Percentiles rank a stretch among this genome's conserved stretches.
Conservation (phyloP, 208 protist species). For the Crithidia brevicula region DNA sequence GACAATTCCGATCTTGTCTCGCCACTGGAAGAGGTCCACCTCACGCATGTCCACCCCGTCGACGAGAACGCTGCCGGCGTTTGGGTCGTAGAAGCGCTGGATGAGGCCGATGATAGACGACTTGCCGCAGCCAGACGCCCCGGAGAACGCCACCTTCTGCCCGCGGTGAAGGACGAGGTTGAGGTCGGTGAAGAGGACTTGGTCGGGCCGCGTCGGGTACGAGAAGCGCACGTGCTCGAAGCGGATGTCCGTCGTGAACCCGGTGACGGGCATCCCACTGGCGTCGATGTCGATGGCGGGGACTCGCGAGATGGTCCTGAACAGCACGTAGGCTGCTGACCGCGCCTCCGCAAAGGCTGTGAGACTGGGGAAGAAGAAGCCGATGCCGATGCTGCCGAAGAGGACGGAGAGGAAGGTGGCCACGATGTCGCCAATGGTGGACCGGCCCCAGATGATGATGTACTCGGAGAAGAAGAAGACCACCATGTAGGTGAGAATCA, state of each 20-base stretch:
- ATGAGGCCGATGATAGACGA: conserved; percentile 78
- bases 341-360: conserved; percentile 76
- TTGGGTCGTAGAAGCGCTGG: conserved; percentile 88
- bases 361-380: conserved; percentile 55
- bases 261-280: conserved; percentile 33
- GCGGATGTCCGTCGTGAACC: conserved; percentile 48
- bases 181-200: conserved; percentile 71
- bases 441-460: conserved; percentile 64
- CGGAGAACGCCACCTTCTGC: conserved; percentile 82
- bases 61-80: conserved; percentile 44
- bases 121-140: conserved; percentile 82
- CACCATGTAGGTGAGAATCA: conserved; percentile 65
- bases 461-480: conserved; percentile 80
- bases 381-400: conserved; percentile 67
- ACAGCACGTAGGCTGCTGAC: conserved; percentile 77
- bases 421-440: conserved; percentile 53
- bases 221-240: conserved; percentile 78
- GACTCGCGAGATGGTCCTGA: conserved; percentile 74
- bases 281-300: conserved; percentile 71
- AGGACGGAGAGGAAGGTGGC: conserved; percentile 69
- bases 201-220: conserved; percentile 78
- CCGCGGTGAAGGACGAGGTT: conserved; percentile 66
- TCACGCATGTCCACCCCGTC: conserved; percentile 67
- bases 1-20: conserved; percentile 74
- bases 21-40: conserved; percentile 52